Percentiles rank a stretch among this genome's conserved stretches.
Conservation (phyloP, 202 grass and related monocot species). For the Schoenoplectus triqueter region DNA sequence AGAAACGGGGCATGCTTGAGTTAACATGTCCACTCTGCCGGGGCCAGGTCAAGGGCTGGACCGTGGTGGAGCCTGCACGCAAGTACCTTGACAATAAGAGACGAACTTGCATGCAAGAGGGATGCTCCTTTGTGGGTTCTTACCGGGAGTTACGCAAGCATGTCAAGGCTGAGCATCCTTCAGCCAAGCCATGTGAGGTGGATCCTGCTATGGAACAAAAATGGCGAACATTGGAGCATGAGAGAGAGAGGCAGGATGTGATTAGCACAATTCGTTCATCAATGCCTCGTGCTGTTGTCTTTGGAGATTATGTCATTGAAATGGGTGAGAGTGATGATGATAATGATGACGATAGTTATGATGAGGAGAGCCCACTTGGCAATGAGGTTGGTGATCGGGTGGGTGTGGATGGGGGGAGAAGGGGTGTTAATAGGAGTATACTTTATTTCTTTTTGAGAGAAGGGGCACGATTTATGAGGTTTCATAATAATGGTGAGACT, state of each 20-base stretch:
- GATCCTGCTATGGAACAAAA: constrained; percentile 86
- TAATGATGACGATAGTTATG: constrained; percentile 34
- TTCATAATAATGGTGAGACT: constrained; percentile 31
- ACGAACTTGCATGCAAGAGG: constrained; percentile 93
- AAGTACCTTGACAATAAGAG: constrained; percentile 79
- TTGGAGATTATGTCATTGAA: constrained; percentile 87
- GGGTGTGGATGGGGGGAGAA: constrained; percentile 33
- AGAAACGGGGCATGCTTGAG: constrained; percentile 62
- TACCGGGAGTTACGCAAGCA: constrained; percentile 94
- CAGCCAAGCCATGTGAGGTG: constrained; percentile 76
- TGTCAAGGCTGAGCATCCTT: constrained; percentile 80
- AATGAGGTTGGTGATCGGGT: constrained; percentile 34
- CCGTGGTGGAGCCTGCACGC: constrained; percentile 82
- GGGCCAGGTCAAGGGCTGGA: constrained; percentile 97
- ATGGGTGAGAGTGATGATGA: constrained; percentile 53
- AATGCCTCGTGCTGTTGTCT: constrained; percentile 79
- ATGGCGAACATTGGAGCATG: constrained; percentile 84
- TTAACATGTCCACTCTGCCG: constrained; percentile 91
- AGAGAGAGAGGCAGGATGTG: constrained; percentile 84
- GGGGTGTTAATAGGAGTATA: constrained; percentile 48
- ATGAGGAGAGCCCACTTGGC: constrained; percentile 41
- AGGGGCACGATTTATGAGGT: constrained; percentile 45
- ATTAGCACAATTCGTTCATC: constrained; percentile 82
- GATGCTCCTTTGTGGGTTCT: constrained; percentile 76
- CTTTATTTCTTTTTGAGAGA: constrained; percentile 57